Conservation (phyloP, 2,329 filamentous ascomycete species). For the Aspergillus novoparasiticus region DNA sequence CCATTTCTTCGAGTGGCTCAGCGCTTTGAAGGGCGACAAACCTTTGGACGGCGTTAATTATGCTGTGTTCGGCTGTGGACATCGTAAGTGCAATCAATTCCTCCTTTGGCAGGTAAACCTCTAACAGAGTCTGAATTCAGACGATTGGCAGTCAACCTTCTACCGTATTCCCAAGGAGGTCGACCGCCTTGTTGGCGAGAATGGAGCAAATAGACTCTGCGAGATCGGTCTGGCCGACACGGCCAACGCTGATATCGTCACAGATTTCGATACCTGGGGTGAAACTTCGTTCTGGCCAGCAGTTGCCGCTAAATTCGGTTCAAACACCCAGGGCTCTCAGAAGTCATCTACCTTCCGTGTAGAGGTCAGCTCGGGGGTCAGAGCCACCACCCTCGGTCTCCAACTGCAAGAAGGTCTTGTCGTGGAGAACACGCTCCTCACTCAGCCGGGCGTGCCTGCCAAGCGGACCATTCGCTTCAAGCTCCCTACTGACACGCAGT, state of each 20-base stretch:
- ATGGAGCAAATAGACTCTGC: conserved; percentile 39
- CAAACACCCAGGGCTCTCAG: conserved; percentile 17
- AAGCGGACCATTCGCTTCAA: conserved; percentile 71
- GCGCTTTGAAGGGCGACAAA: conserved; percentile 53
- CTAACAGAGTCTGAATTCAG: conserved; percentile 17
- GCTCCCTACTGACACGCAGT: conserved; percentile 66
- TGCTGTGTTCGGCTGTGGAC: conserved; percentile 71
- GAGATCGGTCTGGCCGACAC: conserved; percentile 62
- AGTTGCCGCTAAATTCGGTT: conserved; percentile 46
- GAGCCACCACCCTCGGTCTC: conserved; percentile 62
- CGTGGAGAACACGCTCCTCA: conserved; percentile 55
- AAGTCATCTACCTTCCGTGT: conserved; percentile 47
- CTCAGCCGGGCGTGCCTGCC: conserved; percentile 51
- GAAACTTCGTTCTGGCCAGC: conserved; percentile 59
- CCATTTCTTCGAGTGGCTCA: conserved; percentile 70
- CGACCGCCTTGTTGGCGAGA: conserved; percentile 41
- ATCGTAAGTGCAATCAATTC: conserved; percentile 34
- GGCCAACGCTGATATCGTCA: conserved; percentile 66
- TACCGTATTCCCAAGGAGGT: conserved; percentile 68
- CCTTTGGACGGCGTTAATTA: conserved; percentile 60
- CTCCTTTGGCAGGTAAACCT: too few relatives aligned
- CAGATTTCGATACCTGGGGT: conserved; percentile 69
- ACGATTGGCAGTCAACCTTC: conserved; percentile 60
- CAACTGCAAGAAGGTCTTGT: conserved; percentile 66
- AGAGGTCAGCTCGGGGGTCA: conserved; percentile 55